Base-by-base conservation (phyloP, 345 rosid species). In the Lenwebbia sp. region DNA sequence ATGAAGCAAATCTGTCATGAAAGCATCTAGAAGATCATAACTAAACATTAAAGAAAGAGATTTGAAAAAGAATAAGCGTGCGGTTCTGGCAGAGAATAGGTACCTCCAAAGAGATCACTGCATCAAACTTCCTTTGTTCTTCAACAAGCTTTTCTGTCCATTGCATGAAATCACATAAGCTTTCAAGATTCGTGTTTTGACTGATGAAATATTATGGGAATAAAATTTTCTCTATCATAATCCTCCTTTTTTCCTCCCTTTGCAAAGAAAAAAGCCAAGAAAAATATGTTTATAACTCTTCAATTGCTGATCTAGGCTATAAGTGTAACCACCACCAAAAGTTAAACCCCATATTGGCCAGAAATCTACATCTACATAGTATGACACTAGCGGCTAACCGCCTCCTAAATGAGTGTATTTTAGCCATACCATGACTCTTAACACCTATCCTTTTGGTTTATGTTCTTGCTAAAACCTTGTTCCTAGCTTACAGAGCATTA, bases 61-160 rank as follows among this genome's bases (percentile, higher is more conserved):
- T 54, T 4, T 51, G 40, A 41, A 8, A 49, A 51, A 40, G 11
- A 12, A 37, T 51, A 0, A 51, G 7, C 30, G 54, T 44, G 37
- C 1, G 56, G 30, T 82, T 47, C 30, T 33, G 75, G 3, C 40
- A 49, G 14, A 84, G 83, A 40, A 57, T 75, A 87, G 87, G 75
- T 62, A 94, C 99, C 96, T 97, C 99, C 83, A 94, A 87, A 87
- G 99, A 87, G 88, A 97, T 92, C 89, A 95, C 99, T 85, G 93
- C 98, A 83, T 97, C 99, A 86, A 94, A 97, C 88, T 86, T 91
- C 92, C 90, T 89, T 86, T 95, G 94, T 82, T 97, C 98, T 78
- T 96, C 97, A 84, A 92, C 95, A 51, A 97, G 94, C 90, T 90
- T 94, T 84, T 96, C 98, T 97, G 96, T 56, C 6, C 87, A 90